phyloP scores from a whole-genome alignment of 2,329 filamentous ascomycete species.

The Sporothrix euskadiensis region DNA sequence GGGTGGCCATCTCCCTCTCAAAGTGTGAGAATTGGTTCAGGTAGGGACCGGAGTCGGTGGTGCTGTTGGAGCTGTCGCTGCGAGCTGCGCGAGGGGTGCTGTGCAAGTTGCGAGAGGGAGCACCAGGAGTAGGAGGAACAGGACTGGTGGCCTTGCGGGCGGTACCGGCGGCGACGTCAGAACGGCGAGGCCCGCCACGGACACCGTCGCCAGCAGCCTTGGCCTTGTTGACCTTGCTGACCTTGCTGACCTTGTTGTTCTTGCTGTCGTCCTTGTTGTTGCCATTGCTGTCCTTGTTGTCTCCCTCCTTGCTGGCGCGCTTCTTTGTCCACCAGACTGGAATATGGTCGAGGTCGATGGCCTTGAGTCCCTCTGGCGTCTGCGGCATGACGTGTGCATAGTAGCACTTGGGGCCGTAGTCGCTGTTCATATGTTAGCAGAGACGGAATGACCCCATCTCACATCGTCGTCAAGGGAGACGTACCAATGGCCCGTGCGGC shows the following conservation, averaged over 20 bases:
- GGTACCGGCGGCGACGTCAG: not conserved
- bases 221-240: not conserved
- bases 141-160: not conserved
- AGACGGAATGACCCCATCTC: too few species aligned
- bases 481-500: conserved; percentile 46
- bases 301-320: not conserved
- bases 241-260: not conserved
- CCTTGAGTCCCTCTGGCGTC: conserved; percentile 43
- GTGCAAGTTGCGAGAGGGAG: not conserved
- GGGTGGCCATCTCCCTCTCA: not conserved
- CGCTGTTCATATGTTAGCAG: conserved; percentile 35
- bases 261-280: not conserved
- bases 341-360: conserved; percentile 46
- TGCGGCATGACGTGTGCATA: conserved; percentile 52
- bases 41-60: not conserved
- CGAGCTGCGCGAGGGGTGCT: not conserved
- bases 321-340: conserved; percentile 47
- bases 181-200: not conserved
- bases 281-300: not conserved
- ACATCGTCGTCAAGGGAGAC: not conserved
- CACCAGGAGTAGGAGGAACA: not conserved
- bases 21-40: not conserved
- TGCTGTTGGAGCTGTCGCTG: not conserved
- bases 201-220: not conserved
- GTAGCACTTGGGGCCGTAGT: conserved; percentile 47